Evolutionary conservation across 441 rosid species (phyloP), one percentile per base, ranked within the genome.

Genomic region (Populus hybrid): DNA sequence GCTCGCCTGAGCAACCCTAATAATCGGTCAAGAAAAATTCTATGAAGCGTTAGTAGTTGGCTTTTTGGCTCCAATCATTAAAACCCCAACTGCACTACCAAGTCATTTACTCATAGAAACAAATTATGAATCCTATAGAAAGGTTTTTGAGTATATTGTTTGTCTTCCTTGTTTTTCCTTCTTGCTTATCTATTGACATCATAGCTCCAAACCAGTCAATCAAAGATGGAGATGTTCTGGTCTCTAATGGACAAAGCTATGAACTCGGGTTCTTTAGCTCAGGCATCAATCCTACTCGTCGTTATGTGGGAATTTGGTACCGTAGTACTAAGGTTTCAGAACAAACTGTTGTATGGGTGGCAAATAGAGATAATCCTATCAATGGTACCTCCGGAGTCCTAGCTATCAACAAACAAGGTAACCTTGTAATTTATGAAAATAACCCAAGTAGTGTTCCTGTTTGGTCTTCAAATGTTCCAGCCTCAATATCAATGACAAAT

Each of bases 261-360:
- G 82, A 84, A 28, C 88, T 89, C 10, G 87, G 93, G 14, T 88
- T 88, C 84, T 88, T 87, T 79, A 84, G 85, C 69, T 59, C 80
- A 2, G 88, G 83, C 19, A 81, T 42, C 16, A 1, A 72, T 32
- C 84, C 92, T 4, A 78, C 67, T 18, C 71, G 79, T 14, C 73
- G 91, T 3, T 86, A 88, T 77, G 79, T 50, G 87, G 94, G 70
- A 8, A 36, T 63, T 24, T 64, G 59, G 61, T 61, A 26, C 59
- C 8, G 2, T 12, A 28, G 4, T 28, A 28, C 30, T 28, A 9
- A 74, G 18, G 4, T 23, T 19, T n/a, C 18, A 8, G 16, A 2
- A 18, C 42, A 4, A 6, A 2, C 71, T 1, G 70, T 66, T 14
- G 61, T 75, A 3, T 66, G 70, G 70, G 70, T 74, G 7, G 77